phyloP scores from a whole-genome alignment of 2,329 filamentous ascomycete species.

The Curvularia verruculosa region DNA sequence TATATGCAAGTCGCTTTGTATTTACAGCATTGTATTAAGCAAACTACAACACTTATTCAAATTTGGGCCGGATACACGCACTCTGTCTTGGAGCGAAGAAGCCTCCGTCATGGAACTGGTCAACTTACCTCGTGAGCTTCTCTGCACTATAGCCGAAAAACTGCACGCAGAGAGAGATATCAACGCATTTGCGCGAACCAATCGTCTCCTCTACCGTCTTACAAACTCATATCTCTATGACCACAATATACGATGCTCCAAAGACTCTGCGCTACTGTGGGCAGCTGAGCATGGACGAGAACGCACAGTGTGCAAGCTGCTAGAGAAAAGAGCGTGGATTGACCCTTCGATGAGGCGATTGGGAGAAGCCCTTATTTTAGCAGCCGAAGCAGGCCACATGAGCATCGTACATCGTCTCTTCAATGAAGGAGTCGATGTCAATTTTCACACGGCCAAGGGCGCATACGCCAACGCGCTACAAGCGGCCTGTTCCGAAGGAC shows the following conservation, averaged over 20 bases:
- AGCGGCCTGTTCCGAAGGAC: too few species aligned
- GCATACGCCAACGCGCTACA: too few species aligned
- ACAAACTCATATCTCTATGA: not conserved
- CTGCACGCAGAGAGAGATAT: conserved; percentile 3
- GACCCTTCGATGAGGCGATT: too few species aligned
- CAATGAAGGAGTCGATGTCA: too few species aligned
- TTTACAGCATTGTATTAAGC: not conserved
- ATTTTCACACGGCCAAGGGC: too few species aligned
- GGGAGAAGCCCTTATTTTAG: too few species aligned
- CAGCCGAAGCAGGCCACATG: too few species aligned
- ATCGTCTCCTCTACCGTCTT: not conserved
- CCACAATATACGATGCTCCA: conserved; percentile 3
- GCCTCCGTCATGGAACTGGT: not conserved
- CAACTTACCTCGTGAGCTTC: not conserved
- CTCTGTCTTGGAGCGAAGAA: not conserved
- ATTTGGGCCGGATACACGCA: not conserved
- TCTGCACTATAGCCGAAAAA: not conserved
- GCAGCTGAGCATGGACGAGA: conserved; percentile 3
- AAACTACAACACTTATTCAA: not conserved
- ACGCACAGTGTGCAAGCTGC: not conserved
- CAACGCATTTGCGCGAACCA: conserved; percentile 3
- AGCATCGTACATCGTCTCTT: too few species aligned
- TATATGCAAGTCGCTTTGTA: too few species aligned
- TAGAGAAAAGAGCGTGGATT: not conserved
- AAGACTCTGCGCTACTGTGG: conserved; percentile 1